A percentile compares a stretch with the other conserved stretches of the same genome.
phyloP scores from a whole-genome alignment of 75 land plant species.

The Pinus albicaulis region DNA sequence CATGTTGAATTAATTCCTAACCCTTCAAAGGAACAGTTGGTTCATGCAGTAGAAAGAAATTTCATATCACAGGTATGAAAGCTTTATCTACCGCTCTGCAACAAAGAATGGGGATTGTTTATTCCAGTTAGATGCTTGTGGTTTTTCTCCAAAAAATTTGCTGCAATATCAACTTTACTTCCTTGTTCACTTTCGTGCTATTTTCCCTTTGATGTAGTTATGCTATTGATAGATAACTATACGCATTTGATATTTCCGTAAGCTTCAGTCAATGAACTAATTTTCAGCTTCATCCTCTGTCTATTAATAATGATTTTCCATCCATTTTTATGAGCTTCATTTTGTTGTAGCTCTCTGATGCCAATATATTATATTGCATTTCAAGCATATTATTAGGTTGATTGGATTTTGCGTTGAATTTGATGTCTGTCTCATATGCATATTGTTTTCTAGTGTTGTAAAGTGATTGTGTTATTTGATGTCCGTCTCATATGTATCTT shows the following conservation, averaged over 20 bases:
- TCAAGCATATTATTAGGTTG: neutral
- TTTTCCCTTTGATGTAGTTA: neutral
- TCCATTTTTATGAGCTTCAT: neutral
- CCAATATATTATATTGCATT: neutral
- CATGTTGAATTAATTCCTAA: conserved; percentile 47
- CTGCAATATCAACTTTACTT: neutral
- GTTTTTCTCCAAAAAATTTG: neutral
- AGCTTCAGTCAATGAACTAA: neutral
- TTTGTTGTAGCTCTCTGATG: neutral
- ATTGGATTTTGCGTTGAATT: neutral
- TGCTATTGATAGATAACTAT: neutral
- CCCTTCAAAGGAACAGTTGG: conserved; percentile 69
- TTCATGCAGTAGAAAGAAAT: conserved; percentile 60
- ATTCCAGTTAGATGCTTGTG: neutral
- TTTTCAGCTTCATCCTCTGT: neutral
- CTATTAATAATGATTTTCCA: neutral
- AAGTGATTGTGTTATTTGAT: neutral
- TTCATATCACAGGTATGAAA: conserved; percentile 65
- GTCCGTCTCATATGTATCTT: too few species aligned
- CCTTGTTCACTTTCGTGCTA: neutral
- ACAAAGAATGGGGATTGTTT: neutral
- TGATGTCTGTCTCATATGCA: neutral
- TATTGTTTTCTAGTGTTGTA: neutral
- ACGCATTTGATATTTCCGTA: neutral
- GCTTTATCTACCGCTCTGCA: neutral